Conservation (phyloP, 2,329 filamentous ascomycete species). For the Colletotrichum salicis region DNA sequence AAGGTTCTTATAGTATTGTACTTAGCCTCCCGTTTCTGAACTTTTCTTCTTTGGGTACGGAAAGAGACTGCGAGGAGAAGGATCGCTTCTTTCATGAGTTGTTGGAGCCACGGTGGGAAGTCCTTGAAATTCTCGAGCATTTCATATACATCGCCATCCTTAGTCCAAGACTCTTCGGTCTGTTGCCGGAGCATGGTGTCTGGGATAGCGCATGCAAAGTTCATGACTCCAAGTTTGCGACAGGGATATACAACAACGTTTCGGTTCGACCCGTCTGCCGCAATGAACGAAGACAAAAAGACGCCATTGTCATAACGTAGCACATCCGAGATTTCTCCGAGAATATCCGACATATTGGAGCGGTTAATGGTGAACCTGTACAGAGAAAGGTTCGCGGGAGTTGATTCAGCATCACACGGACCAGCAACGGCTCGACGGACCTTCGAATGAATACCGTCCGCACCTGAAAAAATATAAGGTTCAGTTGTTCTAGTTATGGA, state of each 20-base stretch:
- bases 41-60: background rate
- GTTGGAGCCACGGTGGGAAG: slow-evolving; percentile 3
- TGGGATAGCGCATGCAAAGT: slow-evolving; percentile 4
- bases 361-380: background rate
- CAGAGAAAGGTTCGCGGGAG: background rate
- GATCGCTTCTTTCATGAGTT: background rate
- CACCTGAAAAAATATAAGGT: background rate
- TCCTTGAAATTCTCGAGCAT: background rate
- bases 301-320: background rate
- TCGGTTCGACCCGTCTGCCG: background rate
- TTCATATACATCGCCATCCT: background rate
- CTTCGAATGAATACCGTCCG: background rate
- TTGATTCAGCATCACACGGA: background rate
- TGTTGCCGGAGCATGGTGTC: background rate
- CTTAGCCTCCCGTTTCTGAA: background rate
- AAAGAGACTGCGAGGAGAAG: background rate
- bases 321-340: background rate
- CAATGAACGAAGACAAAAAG: slow-evolving; percentile 1
- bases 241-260: slow-evolving; percentile 2
- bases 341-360: background rate
- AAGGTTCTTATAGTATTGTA: background rate
- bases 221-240: background rate
- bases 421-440: background rate
- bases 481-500: background rate
- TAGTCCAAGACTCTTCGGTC: background rate